Base-by-base conservation (phyloP, 23 red algal species). In the Gracilariopsis chorda region DNA sequence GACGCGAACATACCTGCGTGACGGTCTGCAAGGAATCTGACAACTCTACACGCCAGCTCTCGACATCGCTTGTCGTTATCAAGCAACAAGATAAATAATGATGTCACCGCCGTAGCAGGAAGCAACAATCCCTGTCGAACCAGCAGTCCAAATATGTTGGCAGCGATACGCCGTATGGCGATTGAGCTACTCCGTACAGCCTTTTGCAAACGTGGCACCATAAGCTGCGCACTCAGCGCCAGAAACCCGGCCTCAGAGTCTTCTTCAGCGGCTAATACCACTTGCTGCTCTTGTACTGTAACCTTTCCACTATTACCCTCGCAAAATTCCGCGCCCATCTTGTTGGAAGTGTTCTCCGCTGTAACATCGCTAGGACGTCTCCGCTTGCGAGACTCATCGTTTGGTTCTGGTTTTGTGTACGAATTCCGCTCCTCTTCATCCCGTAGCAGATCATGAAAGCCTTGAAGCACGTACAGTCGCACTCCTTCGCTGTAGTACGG, bases 401-500 rank as follows among this genome's bases (percentile, higher is more conserved):
- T 25, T 12, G 1, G 25, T 56, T 78, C 44, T 4, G 23, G 19
- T 24, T 83, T 83, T 2, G 45, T 57, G 2, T 9, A 20, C 7
- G 84, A 76, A 60, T 88, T 88, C 17, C 84, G 65, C 35, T 88
- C 84, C 35, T 88, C 84, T 24, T 88, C 84, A 55, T 88, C 84
- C 29, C 84, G 63, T 10, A 88, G 52, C 7, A 88, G 84, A 39
- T 88, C 84, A 19, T 76, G 70, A 41, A 88, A 88, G 19, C 84
- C 84, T 77, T 88, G 64, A 19, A 88, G 70, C 24, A 88, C 70
- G 46, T 48, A 88, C 23, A 88, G 41, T 29, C 55, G 47, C 33
- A 83, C 32, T 16, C 84, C 47, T 32, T 84, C 80, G 20, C 80
- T 46, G 30, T 44, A 46, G 11, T 16, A 67, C 4, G 27, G 19